phyloP scores from a whole-genome alignment of 2,329 filamentous ascomycete species.

The Paradendryphiella salina region DNA sequence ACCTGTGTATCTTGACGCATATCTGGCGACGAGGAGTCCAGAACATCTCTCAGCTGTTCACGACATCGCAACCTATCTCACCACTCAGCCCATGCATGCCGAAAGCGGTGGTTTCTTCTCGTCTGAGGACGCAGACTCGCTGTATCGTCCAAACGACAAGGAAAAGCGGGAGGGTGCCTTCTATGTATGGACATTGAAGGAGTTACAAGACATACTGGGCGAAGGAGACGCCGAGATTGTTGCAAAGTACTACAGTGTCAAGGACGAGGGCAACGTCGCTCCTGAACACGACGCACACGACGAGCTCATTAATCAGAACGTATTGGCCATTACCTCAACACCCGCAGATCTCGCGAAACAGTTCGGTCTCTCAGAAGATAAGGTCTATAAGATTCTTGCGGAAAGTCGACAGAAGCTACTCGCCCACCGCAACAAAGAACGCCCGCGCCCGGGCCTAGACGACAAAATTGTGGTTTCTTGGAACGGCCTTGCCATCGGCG shows the following conservation, averaged over 20 bases:
- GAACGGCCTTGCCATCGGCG: conserved; percentile 86
- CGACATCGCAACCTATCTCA: conserved; percentile 86
- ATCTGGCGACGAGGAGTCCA: conserved; percentile 66
- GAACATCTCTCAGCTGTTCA: conserved; percentile 78
- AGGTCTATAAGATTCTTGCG: conserved; percentile 69
- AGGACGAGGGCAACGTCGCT: conserved; percentile 81
- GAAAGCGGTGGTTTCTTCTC: conserved; percentile 77
- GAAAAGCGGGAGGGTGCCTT: conserved; percentile 91
- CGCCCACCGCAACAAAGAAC: conserved; percentile 71
- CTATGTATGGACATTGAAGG: conserved; percentile 89
- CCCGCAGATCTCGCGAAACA: conserved; percentile 71
- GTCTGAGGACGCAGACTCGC: conserved; percentile 88
- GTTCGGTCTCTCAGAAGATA: conserved; percentile 70
- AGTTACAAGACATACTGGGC: conserved; percentile 77
- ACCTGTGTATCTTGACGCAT: conserved; percentile 82
- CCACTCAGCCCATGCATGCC: conserved; percentile 68
- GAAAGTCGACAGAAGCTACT: conserved; percentile 69
- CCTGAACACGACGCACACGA: conserved; percentile 84
- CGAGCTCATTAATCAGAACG: conserved; percentile 93
- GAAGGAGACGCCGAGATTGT: conserved; percentile 71
- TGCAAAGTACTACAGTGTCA: conserved; percentile 82
- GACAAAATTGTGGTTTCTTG: conserved; percentile 85
- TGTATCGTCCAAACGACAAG: conserved; percentile 70
- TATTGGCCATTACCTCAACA: conserved; percentile 71
- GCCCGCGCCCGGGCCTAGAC: conserved; percentile 77